Evolutionary conservation across 1,284 basidiomycete genomes (phyloP), one percentile per base, ranked within the genome.

Genomic region (Cutaneotrichosporon sp.): DNA sequence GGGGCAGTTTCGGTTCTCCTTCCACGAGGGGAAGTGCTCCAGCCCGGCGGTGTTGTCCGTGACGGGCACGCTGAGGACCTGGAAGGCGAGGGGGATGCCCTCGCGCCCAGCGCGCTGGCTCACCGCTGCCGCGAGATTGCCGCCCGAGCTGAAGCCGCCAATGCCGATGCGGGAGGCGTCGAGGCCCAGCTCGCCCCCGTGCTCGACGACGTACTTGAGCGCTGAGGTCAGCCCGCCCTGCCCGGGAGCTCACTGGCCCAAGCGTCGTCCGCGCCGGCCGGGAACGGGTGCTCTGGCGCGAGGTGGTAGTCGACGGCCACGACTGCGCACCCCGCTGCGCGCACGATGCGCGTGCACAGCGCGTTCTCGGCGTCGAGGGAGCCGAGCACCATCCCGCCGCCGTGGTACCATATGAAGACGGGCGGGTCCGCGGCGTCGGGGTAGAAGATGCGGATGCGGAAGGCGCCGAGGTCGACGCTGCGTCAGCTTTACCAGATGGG

Each of bases 261-360:
- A 16, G 87, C 85, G 69, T 92, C 90, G 46, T 89, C 85, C 0
- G 89, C 85, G 0, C 89, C 89, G 1, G 86, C 85, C 2, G 90
- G 90, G 69, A 89, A 91, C 5, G 84, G 84, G 56, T 87, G 66
- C 69, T 92, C 89, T 0, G 90, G 90, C 0, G 87, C 88, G 9
- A 91, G 83, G 5, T 89, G 85, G 72, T 91, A 90, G 67, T 87
- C 86, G 22, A 90, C 87, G 5, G 86, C 85, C 9, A 89, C 79
- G 2, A 87, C 85, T 0, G 86, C 80, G 51, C 75, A 76, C 43
- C 70, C 72, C 22, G 78, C 72, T 18, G 75, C 71, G 75, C 65
- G 66, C 18, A 56, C 63, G 20, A 60, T 58, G 38, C 52, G 59
- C 51, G 56, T 65, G 58, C 58, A 69, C 67, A 89, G 87, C 4